phyloP scores from a whole-genome alignment of 2,329 filamentous ascomycete species.

The Aphanocladium album region DNA sequence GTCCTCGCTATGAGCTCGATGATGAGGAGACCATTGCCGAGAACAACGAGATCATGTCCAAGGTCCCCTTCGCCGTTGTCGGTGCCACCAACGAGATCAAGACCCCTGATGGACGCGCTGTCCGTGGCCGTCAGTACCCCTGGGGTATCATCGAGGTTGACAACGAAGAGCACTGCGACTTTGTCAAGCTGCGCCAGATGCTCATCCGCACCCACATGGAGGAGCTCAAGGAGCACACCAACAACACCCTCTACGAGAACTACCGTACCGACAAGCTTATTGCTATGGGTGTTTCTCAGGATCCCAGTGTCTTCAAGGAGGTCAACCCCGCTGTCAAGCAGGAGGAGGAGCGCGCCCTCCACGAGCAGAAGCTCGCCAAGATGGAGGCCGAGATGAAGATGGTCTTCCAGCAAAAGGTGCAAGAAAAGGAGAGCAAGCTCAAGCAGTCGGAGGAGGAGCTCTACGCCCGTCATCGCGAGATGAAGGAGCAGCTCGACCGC shows the following conservation, averaged over 20 bases:
- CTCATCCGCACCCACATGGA: slow-evolving; percentile 99
- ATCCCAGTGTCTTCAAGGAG: slow-evolving; percentile 99
- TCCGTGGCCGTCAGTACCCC: slow-evolving; percentile 91
- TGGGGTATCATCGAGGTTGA: slow-evolving; percentile 99
- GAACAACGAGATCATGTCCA: slow-evolving; percentile 99
- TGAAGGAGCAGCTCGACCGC: slow-evolving; percentile 98
- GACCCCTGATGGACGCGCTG: slow-evolving; percentile 86
- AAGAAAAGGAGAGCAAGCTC: slow-evolving; percentile 98
- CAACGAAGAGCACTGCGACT: slow-evolving; percentile 99
- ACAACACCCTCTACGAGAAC: slow-evolving; percentile 98
- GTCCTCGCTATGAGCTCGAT: slow-evolving; percentile 95
- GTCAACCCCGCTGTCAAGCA: slow-evolving; percentile 99
- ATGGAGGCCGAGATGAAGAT: slow-evolving; percentile 99
- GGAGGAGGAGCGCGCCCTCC: slow-evolving; percentile 94
- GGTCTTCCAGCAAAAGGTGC: slow-evolving; percentile 99
- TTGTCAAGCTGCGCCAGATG: slow-evolving; percentile 99
- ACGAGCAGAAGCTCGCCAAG: slow-evolving; percentile 99
- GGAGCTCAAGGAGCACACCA: slow-evolving; percentile 99
- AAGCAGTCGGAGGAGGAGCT: slow-evolving; percentile 99
- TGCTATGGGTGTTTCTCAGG: slow-evolving; percentile 96
- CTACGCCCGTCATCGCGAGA: slow-evolving; percentile 95
- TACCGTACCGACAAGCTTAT: slow-evolving; percentile 99
- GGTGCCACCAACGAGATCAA: slow-evolving; percentile 94
- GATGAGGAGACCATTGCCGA: slow-evolving; percentile 99
- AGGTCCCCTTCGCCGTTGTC: slow-evolving; percentile 97